Evolutionary conservation across 768 basidiomycete species (phyloP).

Genomic region (Leccinum aurantiacum): DNA sequence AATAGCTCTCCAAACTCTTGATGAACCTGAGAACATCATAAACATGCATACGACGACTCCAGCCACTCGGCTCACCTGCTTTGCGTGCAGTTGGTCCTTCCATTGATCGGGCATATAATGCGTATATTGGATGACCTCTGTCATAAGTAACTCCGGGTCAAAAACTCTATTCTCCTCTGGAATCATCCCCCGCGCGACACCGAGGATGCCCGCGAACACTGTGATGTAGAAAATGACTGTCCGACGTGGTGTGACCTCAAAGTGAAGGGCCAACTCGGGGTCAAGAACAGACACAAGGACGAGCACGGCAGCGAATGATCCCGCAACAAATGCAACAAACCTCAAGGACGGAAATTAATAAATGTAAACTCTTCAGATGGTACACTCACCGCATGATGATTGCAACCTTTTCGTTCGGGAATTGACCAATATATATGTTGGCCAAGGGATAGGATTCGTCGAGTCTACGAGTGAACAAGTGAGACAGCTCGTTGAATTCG

Average conservation of each 20-base stretch:
- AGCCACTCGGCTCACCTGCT: slow-evolving; percentile 51
- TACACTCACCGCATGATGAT: slow-evolving; percentile 78
- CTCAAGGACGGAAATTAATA: slow-evolving; percentile 40
- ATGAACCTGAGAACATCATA: slow-evolving; percentile 62
- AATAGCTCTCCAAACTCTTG: slow-evolving; percentile 90
- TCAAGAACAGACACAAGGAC: slow-evolving; percentile 90
- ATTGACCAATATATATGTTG: slow-evolving; percentile 96
- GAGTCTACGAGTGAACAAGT: slow-evolving; percentile 83
- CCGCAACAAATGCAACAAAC: slow-evolving; percentile 94
- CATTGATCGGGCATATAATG: slow-evolving; percentile 96
- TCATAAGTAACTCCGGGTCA: slow-evolving; percentile 91
- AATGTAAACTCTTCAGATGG: neutral
- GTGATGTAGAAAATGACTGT: slow-evolving; percentile 93
- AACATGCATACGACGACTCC: neutral
- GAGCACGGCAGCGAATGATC: slow-evolving; percentile 95
- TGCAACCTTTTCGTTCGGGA: slow-evolving; percentile 92
- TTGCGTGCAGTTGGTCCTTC: slow-evolving; percentile 86
- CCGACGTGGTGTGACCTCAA: slow-evolving; percentile 91
- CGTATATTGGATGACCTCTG: slow-evolving; percentile 88
- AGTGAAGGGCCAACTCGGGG: slow-evolving; percentile 89
- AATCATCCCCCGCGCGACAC: slow-evolving; percentile 91
- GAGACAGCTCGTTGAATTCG: slow-evolving; percentile 97
- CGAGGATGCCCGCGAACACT: slow-evolving; percentile 84
- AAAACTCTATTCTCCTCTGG: slow-evolving; percentile 93
- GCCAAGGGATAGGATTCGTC: slow-evolving; percentile 88